A percentile compares a stretch with the other conserved stretches of the same genome.
phyloP scores from a whole-genome alignment of 176 grass and related monocot genomes.

The Musa troglodytarum region DNA sequence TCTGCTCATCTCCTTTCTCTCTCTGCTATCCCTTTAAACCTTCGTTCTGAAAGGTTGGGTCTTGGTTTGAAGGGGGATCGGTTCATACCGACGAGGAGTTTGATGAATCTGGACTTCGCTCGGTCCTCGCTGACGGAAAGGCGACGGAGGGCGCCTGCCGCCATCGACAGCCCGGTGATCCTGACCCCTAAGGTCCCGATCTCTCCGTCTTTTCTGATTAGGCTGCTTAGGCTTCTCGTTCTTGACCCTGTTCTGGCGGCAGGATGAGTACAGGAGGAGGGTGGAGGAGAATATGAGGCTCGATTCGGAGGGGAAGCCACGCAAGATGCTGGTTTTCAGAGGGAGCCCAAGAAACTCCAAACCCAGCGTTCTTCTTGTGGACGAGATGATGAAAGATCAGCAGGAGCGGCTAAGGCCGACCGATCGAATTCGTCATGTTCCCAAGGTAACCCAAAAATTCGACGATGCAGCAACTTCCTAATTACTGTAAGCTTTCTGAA shows the following conservation, averaged over 20 bases:
- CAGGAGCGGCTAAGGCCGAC: not conserved
- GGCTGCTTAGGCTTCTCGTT: not conserved
- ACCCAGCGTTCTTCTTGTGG: conserved; percentile 14
- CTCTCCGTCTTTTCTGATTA: not conserved
- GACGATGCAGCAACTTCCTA: too few relatives aligned
- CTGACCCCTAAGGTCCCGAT: conserved; percentile 12
- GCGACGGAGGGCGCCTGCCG: conserved; percentile 8
- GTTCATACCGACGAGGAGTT: conserved; percentile 34
- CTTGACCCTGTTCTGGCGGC: not conserved
- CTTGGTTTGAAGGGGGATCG: conserved; percentile 14
- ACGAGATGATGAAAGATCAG: conserved; percentile 21
- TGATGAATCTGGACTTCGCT: conserved; percentile 38
- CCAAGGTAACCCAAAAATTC: conserved; percentile 12
- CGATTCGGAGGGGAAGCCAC: conserved; percentile 31
- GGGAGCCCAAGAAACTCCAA: conserved; percentile 13
- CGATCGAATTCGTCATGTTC: conserved; percentile 18
- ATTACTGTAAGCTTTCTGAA: too few relatives aligned
- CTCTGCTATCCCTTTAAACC: not conserved
- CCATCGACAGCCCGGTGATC: conserved; percentile 8
- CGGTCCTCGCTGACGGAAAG: conserved; percentile 6
- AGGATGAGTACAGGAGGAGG: conserved; percentile 40
- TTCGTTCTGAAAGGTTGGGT: not conserved
- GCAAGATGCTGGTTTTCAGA: conserved; percentile 24
- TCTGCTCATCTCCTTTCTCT: not conserved
- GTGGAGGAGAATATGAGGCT: conserved; percentile 21